A percentile compares a stretch with the other conserved stretches of the same genome.
These are phyloP conservation scores for Phaffomyces thermotolerans DNA, from an alignment of 805 yeast species.

Conservation along the genomic window DNA sequence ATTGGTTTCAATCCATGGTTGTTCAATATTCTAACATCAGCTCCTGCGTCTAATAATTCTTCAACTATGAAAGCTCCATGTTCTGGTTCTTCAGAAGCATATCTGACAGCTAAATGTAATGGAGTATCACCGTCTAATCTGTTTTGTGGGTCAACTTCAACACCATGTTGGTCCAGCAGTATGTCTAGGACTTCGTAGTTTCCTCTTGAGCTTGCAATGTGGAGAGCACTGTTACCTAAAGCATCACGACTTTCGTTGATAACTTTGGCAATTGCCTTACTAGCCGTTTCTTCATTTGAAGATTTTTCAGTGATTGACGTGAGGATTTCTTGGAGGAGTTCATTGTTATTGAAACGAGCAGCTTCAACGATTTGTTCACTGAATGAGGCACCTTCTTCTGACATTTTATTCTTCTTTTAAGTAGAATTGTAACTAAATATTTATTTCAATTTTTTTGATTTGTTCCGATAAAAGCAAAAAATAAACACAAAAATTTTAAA, in stretches of 20 bases:
- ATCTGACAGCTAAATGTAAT: conserved; percentile 76
- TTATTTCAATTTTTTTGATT: too few species aligned
- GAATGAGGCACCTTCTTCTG: conserved; percentile 57
- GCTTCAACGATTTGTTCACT: conserved; percentile 80
- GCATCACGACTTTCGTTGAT: conserved; percentile 52
- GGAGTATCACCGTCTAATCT: conserved; percentile 79
- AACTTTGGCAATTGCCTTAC: conserved; percentile 31
- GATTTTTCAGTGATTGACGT: conserved; percentile 24
- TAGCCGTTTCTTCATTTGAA: conserved; percentile 11
- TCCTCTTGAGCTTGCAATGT: conserved; percentile 75
- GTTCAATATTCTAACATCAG: conserved; percentile 63
- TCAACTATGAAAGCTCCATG: conserved; percentile 75
- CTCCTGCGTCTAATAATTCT: conserved; percentile 84
- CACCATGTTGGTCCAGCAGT: conserved; percentile 80
- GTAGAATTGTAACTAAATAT: too few species aligned
- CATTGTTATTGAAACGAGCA: conserved; percentile 81
- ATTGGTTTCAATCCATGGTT: conserved; percentile 65
- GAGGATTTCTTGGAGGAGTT: conserved; percentile 54
- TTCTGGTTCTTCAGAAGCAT: conserved; percentile 73
- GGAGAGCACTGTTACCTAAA: conserved; percentile 32
- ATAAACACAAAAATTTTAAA: too few species aligned
- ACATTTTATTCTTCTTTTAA: not conserved
- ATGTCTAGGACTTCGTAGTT: conserved; percentile 80
- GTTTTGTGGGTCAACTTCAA: conserved; percentile 79
- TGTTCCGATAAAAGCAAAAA: not conserved